Evolutionary conservation across 2,329 filamentous ascomycete species (phyloP), one percentile per base, ranked within the genome.

Genomic region (Botryotinia narcissicola): DNA sequence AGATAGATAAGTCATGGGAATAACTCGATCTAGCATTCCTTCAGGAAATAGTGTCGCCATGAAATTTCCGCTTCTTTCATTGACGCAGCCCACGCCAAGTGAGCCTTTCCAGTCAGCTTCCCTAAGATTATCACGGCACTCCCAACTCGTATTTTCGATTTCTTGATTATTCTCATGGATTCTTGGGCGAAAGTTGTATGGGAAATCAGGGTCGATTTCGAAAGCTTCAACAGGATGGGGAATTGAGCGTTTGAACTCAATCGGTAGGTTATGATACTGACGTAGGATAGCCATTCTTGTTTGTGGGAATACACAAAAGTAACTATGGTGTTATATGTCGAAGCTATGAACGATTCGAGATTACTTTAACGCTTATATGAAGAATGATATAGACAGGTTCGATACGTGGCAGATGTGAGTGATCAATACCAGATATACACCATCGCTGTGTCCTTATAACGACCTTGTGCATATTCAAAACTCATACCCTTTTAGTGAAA

Each of bases 11-110:
- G 46, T 51, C 46, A 51, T n/a, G 3, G 22, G 46, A 51, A 51
- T 51, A n/a, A 14, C 3, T 51, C 46, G 22, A 51, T 51, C 46
- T 51, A 51, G 9, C 22, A 14, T 51, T 51, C 22, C 46, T n/a
- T 51, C 46, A 5, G 46, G 46, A 4, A 25, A 51, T 1, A 4
- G 0, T 22, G 10, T 25, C 10, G 46, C 46, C 12, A 1, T 0
- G 25, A 51, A 51, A 22, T 12, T 51, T 25, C 46, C 46, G 22
- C 46, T 51, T n/a, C 25, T 51, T 22, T 51, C 46, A 12, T 51
- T 51, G 10, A 51, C 22, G 4, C 46, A 51, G 46, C 22, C 46
- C 10, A 51, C 46, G 46, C 22, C 46, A n/a, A 51, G 22, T 25
- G 46, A 25, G 4, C 22, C 46, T n/a, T 51, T 14, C 46, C 46